These are phyloP conservation scores for Yarrowia phangngaensis DNA, from an alignment of 805 yeast species.

Conservation along the genomic window DNA sequence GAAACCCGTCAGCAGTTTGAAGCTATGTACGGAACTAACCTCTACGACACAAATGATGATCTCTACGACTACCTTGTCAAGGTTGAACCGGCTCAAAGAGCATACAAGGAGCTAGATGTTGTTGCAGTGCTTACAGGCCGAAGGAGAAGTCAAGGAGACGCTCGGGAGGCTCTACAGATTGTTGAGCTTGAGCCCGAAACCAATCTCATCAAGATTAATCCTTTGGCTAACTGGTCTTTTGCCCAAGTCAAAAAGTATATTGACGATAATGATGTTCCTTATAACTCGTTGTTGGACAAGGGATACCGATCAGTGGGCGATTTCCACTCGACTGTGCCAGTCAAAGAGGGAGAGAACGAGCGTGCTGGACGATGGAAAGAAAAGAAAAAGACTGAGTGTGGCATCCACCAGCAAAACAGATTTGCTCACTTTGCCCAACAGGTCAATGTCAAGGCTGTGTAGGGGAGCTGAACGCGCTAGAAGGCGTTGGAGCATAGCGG, in stretches of 20 bases:
- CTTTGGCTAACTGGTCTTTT: constrained; percentile 80
- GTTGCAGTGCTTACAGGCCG: constrained; percentile 89
- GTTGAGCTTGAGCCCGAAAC: constrained; percentile 70
- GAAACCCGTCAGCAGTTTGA: constrained; percentile 60
- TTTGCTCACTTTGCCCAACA: constrained; percentile 56
- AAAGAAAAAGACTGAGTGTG: constrained; percentile 87
- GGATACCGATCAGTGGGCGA: constrained; percentile 94
- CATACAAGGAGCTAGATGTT: constrained; percentile 68
- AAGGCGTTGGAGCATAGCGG: no score
- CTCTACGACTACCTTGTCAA: constrained; percentile 82
- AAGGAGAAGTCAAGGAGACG: constrained; percentile 85
- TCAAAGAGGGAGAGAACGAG: constrained; percentile 87
- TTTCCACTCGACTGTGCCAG: constrained; percentile 91
- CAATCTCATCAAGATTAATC: constrained; percentile 80
- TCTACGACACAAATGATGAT: constrained; percentile 82
- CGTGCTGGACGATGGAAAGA: constrained; percentile 98
- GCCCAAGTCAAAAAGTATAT: constrained; percentile 65
- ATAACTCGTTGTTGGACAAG: constrained; percentile 73
- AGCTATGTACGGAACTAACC: constrained; percentile 60
- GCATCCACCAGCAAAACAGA: constrained; percentile 78
- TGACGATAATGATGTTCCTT: constrained; percentile 70
- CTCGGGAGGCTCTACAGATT: constrained; percentile 64
- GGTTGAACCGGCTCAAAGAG: constrained; percentile 88
- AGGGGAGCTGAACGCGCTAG: no score
- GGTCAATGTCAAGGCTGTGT: constrained; percentile 5